Percentiles rank a stretch among this genome's conserved stretches.
Evolutionary conservation across 2,329 filamentous ascomycete species (phyloP).

Genomic region (Xylaria sp.): DNA sequence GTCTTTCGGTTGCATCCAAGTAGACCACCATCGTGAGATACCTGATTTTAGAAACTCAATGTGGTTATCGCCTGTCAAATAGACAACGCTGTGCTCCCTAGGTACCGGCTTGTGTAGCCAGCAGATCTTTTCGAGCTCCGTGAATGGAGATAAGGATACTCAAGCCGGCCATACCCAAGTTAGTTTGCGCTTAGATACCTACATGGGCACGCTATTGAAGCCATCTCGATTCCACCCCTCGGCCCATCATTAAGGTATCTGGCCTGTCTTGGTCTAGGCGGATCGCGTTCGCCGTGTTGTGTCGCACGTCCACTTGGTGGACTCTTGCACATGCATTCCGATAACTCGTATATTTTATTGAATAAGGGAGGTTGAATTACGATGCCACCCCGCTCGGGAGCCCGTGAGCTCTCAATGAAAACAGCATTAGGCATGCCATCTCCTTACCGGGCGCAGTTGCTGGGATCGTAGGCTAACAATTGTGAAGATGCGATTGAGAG

Average conservation of each 20-base stretch:
- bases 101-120: conserved; percentile 1
- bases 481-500: conserved; percentile 45
- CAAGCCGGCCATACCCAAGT: neutral
- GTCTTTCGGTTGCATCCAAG: conserved; percentile 1
- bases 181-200: neutral
- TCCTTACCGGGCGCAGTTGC: neutral
- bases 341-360: neutral
- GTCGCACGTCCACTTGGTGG: neutral
- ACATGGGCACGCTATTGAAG: conserved; percentile 4
- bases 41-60: conserved; percentile 4
- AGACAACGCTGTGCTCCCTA: conserved; percentile 18
- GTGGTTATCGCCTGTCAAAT: conserved; percentile 10
- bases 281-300: neutral
- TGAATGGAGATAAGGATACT: conserved; percentile 10
- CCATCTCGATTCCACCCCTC: neutral
- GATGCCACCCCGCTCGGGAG: conserved; percentile 46
- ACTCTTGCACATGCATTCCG: conserved; percentile 12
- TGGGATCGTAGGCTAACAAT: conserved; percentile 33
- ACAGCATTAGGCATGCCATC: conserved; percentile 44
- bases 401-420: conserved; percentile 46
- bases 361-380: conserved; percentile 26
- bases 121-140: conserved; percentile 10
- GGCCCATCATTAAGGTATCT: neutral
- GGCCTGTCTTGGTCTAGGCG: neutral
- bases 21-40: conserved; percentile 15